Conservation (phyloP, 805 yeast species). For the Naumovozyma baii region DNA sequence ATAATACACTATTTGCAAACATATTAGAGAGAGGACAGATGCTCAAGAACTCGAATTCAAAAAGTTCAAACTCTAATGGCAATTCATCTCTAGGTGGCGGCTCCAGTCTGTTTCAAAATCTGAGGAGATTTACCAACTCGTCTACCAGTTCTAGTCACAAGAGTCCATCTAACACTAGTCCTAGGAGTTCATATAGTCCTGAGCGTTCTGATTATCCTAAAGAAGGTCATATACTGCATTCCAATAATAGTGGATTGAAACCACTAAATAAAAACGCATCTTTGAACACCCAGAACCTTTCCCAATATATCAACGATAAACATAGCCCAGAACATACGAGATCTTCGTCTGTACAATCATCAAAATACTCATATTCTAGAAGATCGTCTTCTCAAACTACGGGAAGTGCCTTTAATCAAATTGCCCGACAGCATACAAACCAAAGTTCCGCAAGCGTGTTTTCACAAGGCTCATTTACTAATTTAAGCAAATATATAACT, state of each 20-base stretch:
- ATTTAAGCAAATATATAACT: conserved; percentile 21
- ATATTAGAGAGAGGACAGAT: too few species aligned
- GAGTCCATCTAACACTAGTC: conserved; percentile 1
- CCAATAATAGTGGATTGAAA: conserved; percentile 10
- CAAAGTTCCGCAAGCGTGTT: conserved; percentile 20
- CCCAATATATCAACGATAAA: conserved; percentile 19
- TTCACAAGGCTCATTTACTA: conserved; percentile 23
- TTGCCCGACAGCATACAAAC: conserved; percentile 21
- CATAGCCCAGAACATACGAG: conserved; percentile 10
- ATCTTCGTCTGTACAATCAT: conserved; percentile 16
- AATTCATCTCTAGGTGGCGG: conserved; percentile 12
- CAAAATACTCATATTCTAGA: conserved; percentile 21
- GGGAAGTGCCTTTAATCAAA: conserved; percentile 3
- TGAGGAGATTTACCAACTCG: conserved; percentile 22
- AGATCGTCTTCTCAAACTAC: conserved; percentile 7
- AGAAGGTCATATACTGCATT: conserved; percentile 10
- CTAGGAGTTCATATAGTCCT: conserved; percentile 1
- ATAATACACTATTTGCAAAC: too few species aligned
- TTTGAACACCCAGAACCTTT: conserved; percentile 22
- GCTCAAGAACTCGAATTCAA: conserved; percentile 3
- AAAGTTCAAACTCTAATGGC: conserved; percentile 8
- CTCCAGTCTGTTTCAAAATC: conserved; percentile 18
- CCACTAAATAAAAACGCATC: conserved; percentile 24
- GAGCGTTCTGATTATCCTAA: conserved; percentile 12
- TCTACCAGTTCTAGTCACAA: conserved; percentile 2